Evolutionary conservation across 768 basidiomycete species (phyloP).

Genomic region (Termitomyces sp.): DNA sequence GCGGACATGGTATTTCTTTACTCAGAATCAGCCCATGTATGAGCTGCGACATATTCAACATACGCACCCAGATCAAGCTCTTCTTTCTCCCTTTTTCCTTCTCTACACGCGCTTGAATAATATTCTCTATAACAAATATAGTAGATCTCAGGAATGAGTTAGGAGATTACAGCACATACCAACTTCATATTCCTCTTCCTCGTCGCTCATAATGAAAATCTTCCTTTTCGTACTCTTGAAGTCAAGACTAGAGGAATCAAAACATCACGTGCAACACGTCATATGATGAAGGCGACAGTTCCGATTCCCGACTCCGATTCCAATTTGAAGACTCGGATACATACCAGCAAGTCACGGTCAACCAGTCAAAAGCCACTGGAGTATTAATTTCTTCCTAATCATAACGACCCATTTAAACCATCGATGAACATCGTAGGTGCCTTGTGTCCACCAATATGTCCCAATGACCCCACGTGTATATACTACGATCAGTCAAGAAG

Average conservation of each 20-base stretch:
- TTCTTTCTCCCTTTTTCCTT: conserved; percentile 37
- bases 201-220: conserved; percentile 26
- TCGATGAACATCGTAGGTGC: not conserved
- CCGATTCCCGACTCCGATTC: not conserved
- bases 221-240: not conserved
- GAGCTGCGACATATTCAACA: conserved; percentile 5
- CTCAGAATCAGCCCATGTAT: conserved; percentile 3
- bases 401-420: not conserved
- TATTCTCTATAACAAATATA: conserved; percentile 38
- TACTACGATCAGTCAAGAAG: not conserved
- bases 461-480: not conserved
- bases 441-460: not conserved
- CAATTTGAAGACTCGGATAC: no score
- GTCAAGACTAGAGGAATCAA: no score
- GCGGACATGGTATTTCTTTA: conserved; percentile 56
- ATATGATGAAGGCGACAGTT: not conserved
- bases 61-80: conserved; percentile 49
- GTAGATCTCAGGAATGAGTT: not conserved
- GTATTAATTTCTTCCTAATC: not conserved
- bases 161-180: conserved; percentile 37
- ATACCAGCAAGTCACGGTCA: no score
- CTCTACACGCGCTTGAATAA: conserved; percentile 50
- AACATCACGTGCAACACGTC: conserved; percentile 5
- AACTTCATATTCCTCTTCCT: conserved; percentile 62
- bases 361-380: no score